Conservation (phyloP, 345 rosid genomes). For the Linum lewisii region DNA sequence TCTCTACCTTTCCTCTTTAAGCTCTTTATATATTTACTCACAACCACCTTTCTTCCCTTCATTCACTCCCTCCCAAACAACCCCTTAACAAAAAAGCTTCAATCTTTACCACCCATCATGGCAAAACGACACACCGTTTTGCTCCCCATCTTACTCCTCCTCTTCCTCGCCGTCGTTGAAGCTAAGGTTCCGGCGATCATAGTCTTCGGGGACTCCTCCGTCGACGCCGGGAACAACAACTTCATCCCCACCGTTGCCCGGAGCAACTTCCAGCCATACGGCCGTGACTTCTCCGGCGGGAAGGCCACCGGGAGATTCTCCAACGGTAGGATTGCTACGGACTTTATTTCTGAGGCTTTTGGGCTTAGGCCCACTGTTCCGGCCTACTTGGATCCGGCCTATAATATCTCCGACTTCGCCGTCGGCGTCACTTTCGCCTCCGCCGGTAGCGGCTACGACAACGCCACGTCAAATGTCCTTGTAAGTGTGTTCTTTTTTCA, state of each 20-base stretch:
- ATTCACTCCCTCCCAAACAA: background rate
- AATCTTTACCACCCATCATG: background rate
- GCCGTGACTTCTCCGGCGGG: conserved; percentile 11
- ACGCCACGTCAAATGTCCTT: conserved; percentile 7
- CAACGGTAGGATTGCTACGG: conserved; percentile 10
- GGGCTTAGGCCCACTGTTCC: conserved; percentile 6
- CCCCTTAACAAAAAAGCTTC: background rate
- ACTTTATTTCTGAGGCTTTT: conserved; percentile 13
- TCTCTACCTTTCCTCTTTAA: background rate
- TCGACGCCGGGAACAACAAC: conserved; percentile 13
- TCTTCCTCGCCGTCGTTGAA: background rate
- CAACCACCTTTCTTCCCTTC: background rate
- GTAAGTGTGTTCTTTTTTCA: background rate
- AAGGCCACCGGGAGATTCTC: conserved; percentile 8
- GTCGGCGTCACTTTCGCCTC: conserved; percentile 10
- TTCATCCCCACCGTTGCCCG: background rate
- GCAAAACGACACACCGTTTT: background rate
- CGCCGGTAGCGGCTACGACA: conserved; percentile 11
- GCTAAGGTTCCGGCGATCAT: conserved; percentile 3
- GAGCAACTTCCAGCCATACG: conserved; percentile 11
- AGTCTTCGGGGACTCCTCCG: conserved; percentile 11
- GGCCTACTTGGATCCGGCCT: conserved; percentile 10
- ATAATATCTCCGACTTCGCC: conserved; percentile 2
- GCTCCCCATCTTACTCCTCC: background rate
- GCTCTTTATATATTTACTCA: background rate